These are phyloP conservation scores for Fusarium siculi DNA, from an alignment of 2,329 filamentous ascomycete species.

Conservation along the genomic window DNA sequence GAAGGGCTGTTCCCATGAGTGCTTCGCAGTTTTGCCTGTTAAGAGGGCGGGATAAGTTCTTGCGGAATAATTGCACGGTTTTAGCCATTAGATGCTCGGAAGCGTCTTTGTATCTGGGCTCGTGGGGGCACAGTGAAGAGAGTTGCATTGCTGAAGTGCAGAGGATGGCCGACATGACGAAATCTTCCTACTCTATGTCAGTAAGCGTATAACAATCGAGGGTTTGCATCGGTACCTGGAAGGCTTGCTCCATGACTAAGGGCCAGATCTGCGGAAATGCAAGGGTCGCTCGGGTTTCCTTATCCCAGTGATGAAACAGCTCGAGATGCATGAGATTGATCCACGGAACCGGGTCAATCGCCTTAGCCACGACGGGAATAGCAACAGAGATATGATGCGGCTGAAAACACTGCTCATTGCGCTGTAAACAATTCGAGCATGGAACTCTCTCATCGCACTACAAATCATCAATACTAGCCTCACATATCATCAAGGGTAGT, in stretches of 20 bases:
- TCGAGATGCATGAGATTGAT: neutral
- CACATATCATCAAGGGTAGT: neutral
- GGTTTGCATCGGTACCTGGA: neutral
- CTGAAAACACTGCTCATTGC: neutral
- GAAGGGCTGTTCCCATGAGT: neutral
- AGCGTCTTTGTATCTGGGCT: neutral
- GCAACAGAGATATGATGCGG: neutral
- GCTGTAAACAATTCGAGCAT: neutral
- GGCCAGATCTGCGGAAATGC: neutral
- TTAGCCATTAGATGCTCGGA: neutral
- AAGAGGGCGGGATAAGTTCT: neutral
- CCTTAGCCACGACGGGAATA: neutral
- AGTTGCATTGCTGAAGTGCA: neutral
- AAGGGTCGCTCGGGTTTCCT: neutral
- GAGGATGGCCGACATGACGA: neutral
- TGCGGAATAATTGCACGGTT: neutral
- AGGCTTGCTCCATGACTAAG: neutral
- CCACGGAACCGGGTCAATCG: neutral
- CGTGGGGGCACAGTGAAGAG: accelerated
- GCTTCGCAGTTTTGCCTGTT: neutral
- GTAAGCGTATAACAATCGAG: accelerated
- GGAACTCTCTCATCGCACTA: neutral
- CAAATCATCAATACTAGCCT: neutral
- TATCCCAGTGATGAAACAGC: neutral
- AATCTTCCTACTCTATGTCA: neutral